These are phyloP conservation scores for Thymus mandschuricus DNA, from an alignment of 257 asterid genomes.

Conservation along the genomic window DNA sequence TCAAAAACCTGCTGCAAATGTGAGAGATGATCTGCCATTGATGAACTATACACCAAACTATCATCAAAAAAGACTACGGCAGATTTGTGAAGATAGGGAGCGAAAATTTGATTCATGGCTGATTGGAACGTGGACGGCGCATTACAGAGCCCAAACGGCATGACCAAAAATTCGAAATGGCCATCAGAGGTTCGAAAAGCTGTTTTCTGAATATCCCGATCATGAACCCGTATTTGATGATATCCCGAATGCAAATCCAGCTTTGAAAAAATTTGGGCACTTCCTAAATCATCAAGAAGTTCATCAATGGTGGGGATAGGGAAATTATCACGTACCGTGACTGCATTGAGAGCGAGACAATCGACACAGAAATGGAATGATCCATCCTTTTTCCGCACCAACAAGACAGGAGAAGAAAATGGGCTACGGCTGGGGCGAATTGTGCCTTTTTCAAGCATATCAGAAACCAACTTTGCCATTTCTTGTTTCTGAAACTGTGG, in stretches of 20 bases:
- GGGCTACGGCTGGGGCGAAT: not conserved
- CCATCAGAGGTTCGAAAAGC: not conserved
- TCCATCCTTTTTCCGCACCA: not conserved
- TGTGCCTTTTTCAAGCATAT: not conserved
- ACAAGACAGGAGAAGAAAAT: not conserved
- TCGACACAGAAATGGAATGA: not conserved
- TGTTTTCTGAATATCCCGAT: not conserved
- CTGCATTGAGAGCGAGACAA: not conserved
- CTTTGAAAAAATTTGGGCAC: not conserved
- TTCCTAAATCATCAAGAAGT: not conserved
- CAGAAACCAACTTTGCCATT: not conserved
- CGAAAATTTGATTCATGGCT: not conserved
- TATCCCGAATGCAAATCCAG: not conserved
- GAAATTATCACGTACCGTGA: not conserved
- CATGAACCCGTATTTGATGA: not conserved
- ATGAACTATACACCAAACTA: not conserved
- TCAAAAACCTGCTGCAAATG: not conserved
- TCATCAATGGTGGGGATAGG: not conserved
- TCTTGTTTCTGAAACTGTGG: not conserved
- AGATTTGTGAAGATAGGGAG: not conserved
- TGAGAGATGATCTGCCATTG: not conserved
- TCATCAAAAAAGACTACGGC: not conserved
- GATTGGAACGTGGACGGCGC: too few relatives aligned
- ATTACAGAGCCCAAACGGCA: too few relatives aligned
- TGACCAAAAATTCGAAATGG: too few relatives aligned